Base-by-base conservation (phyloP, 139 green algal species). In the Gonium pectorale region DNA sequence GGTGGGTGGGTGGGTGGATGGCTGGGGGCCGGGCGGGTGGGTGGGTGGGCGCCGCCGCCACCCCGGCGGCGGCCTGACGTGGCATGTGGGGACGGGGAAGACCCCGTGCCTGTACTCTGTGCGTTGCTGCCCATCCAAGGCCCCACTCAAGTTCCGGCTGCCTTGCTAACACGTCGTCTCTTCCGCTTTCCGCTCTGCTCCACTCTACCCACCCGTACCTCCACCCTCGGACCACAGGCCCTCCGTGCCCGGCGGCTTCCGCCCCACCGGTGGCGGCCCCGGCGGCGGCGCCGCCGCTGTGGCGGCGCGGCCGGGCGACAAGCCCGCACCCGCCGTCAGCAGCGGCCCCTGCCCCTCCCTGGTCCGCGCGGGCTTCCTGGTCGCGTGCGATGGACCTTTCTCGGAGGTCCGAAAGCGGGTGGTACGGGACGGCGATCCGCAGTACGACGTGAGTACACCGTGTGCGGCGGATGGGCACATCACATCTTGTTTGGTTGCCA, bases 331-430 rank as follows among this genome's bases (percentile, higher is more conserved):
- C 46, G 26, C 15, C 41, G 35, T 19, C 56, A 5, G 51, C 75
- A 52, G n/a, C 59, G 43, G 41, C 59, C 51, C 54, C 59, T 56
- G 41, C 59, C 51, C 54, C 41, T 19, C 46, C 0, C 44, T 78
- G 35, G 67, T 72, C 8, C 46, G 54, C n/a, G 27, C 66, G 7
- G 59, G 66, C 56, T 79, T 86, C 56, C 51, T 89, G 60, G 60
- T 86, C 15, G 85, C 77, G 8, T 82, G 68, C 27, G 85, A 89
- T 11, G 85, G 85, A 5, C 78, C 85, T 4, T 89, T 89, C 62
- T 80, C 59, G 3, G 60, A 68, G 3, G 79, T 89, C 2, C 69
- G 85, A 0, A 64, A 64, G 31, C 78, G 82, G 3, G 82, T 83
- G 19, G 78, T 89, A 5, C 78, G 79, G 9, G 85, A 89, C 43